Conservation (phyloP, 345 rosid genomes). For the Pistacia integerrima region DNA sequence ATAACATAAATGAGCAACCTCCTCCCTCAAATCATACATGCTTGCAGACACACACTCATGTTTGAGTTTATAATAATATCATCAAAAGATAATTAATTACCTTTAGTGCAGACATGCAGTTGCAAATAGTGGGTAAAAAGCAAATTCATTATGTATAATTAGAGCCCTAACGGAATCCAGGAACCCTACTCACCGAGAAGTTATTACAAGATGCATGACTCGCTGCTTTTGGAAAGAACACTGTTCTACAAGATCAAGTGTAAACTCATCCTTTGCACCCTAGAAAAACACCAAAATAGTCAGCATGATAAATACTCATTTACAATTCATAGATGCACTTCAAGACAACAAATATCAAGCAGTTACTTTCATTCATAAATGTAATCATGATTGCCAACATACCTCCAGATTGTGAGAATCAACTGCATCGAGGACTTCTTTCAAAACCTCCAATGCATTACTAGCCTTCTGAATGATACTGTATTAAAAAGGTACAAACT, state of each 20-base stretch:
- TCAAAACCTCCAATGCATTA: conserved; percentile 80
- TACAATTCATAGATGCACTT: conserved; percentile 16
- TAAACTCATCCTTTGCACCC: conserved; percentile 91
- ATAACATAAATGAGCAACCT: not conserved
- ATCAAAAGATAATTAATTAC: not conserved
- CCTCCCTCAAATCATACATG: not conserved
- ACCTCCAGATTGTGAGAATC: conserved; percentile 83
- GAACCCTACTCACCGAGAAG: conserved; percentile 62
- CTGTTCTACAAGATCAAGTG: conserved; percentile 99
- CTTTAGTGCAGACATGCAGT: not conserved
- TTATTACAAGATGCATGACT: conserved; percentile 88
- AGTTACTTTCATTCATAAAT: not conserved
- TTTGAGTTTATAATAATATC: not conserved
- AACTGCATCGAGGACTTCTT: conserved; percentile 88
- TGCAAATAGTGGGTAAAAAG: not conserved
- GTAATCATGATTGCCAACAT: conserved; percentile 21
- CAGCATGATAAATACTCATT: not conserved
- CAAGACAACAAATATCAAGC: conserved; percentile 1
- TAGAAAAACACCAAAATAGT: conserved; percentile 30
- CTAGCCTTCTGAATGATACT: conserved; percentile 91
- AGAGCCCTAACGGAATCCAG: not conserved
- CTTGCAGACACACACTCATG: not conserved
- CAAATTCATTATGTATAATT: conserved; percentile 5
- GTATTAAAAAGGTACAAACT: conserved; percentile 24
- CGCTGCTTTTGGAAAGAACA: conserved; percentile 97